A percentile compares a stretch with the other conserved stretches of the same genome.
phyloP scores from a whole-genome alignment of 768 basidiomycete genomes.

The Panus rudis region DNA sequence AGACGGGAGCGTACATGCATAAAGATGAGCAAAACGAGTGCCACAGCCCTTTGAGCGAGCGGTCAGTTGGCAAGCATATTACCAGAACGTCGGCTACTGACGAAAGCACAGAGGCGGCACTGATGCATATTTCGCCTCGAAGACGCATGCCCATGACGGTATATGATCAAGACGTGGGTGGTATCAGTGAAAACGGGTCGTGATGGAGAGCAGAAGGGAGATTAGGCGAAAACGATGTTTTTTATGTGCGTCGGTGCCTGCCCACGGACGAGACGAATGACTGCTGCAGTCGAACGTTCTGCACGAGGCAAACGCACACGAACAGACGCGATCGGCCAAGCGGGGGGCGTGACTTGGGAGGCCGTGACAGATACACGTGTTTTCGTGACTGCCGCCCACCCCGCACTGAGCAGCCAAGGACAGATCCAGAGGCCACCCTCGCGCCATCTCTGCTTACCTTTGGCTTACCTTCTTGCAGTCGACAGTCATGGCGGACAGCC shows the following conservation, averaged over 20 bases:
- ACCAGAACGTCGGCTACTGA: constrained; percentile 30
- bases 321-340: no score
- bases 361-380: neutral
- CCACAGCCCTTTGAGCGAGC: no score
- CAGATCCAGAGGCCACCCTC: no score
- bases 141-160: constrained; percentile 39
- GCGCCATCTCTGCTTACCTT: no score
- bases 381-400: no score
- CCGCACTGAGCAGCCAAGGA: no score
- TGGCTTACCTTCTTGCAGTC: neutral
- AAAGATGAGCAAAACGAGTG: constrained; percentile 64
- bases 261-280: no score
- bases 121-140: constrained; percentile 77
- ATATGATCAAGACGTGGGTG: neutral
- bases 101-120: constrained; percentile 67
- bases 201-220: neutral
- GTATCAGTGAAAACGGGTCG: constrained; percentile 2
- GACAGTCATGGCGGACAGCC: neutral
- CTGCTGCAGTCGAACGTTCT: no score
- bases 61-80: no score
- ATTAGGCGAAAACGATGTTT: neutral
- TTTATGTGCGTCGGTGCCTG: neutral
- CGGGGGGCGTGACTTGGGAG: neutral
- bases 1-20: constrained; percentile 54
- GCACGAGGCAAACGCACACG: no score